phyloP scores from a whole-genome alignment of 495 filamentous ascomycete genomes.

The Penicillium malachiteum region DNA sequence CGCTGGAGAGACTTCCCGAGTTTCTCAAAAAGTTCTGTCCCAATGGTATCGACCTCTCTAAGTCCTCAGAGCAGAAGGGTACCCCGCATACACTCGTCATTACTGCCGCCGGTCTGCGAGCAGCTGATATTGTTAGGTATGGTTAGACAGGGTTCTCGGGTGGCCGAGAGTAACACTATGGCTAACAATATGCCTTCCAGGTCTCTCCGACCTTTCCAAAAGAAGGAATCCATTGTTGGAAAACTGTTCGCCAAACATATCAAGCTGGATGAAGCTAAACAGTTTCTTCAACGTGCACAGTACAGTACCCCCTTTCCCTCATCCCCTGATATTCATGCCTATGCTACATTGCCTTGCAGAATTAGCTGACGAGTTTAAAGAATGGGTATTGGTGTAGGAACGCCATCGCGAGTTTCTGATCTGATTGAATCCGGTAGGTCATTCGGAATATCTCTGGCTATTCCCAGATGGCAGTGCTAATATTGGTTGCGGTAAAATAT shows the following conservation, averaged over 20 bases:
- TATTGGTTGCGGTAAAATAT: not conserved
- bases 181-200: slow-evolving; percentile 36
- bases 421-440: slow-evolving; percentile 72
- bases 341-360: not conserved
- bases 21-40: slow-evolving; percentile 70
- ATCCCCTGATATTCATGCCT: not conserved
- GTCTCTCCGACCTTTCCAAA: slow-evolving; percentile 72
- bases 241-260: slow-evolving; percentile 99
- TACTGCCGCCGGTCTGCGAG: slow-evolving; percentile 73
- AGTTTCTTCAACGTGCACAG: slow-evolving; percentile 65
- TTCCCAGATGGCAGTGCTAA: not conserved
- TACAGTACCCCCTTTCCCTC: slow-evolving; percentile 19
- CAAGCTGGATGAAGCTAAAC: slow-evolving; percentile 83
- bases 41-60: slow-evolving; percentile 48
- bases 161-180: not conserved
- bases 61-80: slow-evolving; percentile 66
- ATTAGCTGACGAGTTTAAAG: slow-evolving; percentile 36
- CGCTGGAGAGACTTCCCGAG: slow-evolving; percentile 65
- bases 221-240: slow-evolving; percentile 70
- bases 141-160: slow-evolving; percentile 2
- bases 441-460: not conserved
- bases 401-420: slow-evolving; percentile 76
- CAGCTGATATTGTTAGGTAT: slow-evolving; percentile 75
- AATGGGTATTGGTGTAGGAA: slow-evolving; percentile 85
- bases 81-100: slow-evolving; percentile 85